Base-by-base conservation (phyloP, 305 asterid species). In the Plantago lanceolata region DNA sequence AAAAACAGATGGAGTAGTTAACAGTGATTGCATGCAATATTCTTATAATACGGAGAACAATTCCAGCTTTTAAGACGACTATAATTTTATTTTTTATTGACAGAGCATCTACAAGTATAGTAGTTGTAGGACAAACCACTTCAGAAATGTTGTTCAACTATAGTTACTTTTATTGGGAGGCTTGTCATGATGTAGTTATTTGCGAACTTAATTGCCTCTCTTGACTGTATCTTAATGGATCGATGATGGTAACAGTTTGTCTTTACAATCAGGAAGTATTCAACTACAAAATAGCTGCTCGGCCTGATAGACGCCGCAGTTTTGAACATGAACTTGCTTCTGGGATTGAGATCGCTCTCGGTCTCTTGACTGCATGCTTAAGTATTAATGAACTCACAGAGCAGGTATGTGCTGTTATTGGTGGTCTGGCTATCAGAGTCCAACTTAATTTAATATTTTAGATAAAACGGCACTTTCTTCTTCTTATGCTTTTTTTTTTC, bases 291-390 rank as follows among this genome's bases (percentile, higher is more conserved):
- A 94, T 94, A 76, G 85, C 99, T 48, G 96, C 85, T 55, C 96
- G 99, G 57, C 97, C 96, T 73, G 97, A 94, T 71, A 86, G 99
- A 76, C 96, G 99, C 29, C 96, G 97, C 65, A 82, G 68, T 68
- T 88, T 94, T 26, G 97, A 90, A 79, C 72, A 81, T 50, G 99
- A 94, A 76, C 96, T 94, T 67, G 85, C 89, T 69, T 89, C 91
- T 29, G 84, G 87, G 56, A 76, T 83, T 71, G 95, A 90, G 75
- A 73, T 77, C 43, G 89, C 97, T 65, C 95, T 90, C 71, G 71
- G 76, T 73, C 76, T 94, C 71, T 82, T 94, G 79, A 87, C 95
- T 61, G 95, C 96, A 70, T 94, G 99, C 79, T 82, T 88, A 84
- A 86, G 65, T 73, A 78, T 90, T 53, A 84, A 76, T 76, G 96